phyloP scores from a whole-genome alignment of 192 early-diverging fungal genomes.

The Coemansia sp. region DNA sequence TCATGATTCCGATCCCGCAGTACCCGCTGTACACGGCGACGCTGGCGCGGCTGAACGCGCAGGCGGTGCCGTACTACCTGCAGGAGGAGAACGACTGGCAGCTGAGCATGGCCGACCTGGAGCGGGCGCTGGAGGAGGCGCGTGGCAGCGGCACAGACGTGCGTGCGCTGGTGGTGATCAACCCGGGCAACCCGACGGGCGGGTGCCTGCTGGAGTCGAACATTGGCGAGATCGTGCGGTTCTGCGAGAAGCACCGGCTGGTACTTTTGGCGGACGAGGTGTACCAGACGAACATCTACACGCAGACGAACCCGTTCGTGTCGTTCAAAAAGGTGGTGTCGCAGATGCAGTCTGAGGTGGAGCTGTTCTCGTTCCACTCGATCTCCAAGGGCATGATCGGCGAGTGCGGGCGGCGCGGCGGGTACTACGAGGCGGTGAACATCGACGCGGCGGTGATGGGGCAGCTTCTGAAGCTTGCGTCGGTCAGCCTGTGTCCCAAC shows the following conservation, averaged over 20 bases:
- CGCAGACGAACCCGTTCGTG: slow-evolving; percentile 78
- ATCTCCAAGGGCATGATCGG: slow-evolving; percentile 98
- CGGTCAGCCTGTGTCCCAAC: slow-evolving; percentile 91
- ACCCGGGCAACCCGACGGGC: slow-evolving; percentile 99
- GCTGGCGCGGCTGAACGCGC: slow-evolving; percentile 79
- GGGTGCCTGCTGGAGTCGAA: slow-evolving; percentile 78
- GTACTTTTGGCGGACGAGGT: slow-evolving; percentile 96
- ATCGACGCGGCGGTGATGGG: slow-evolving; percentile 73
- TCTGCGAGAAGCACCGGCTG: slow-evolving; percentile 79
- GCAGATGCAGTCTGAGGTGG: slow-evolving; percentile 71
- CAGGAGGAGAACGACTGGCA: slow-evolving; percentile 86
- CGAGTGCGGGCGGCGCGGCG: slow-evolving; percentile 96
- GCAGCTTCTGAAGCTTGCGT: slow-evolving; percentile 92
- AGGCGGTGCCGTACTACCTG: slow-evolving; percentile 88
- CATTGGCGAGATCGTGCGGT: slow-evolving; percentile 86
- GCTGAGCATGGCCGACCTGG: slow-evolving; percentile 66
- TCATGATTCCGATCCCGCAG: slow-evolving; percentile 99
- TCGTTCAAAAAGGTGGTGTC: slow-evolving; percentile 94
- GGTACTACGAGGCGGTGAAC: slow-evolving; percentile 93
- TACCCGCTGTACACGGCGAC: slow-evolving; percentile 98
- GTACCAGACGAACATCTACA: slow-evolving; percentile 96
- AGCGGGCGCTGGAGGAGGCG: slow-evolving; percentile 61
- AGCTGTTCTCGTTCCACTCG: slow-evolving; percentile 95
- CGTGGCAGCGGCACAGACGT: slow-evolving; percentile 75
- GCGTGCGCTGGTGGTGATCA: slow-evolving; percentile 93